Conservation (phyloP, 495 filamentous ascomycete species). For the Aspergillus mulundensis region DNA sequence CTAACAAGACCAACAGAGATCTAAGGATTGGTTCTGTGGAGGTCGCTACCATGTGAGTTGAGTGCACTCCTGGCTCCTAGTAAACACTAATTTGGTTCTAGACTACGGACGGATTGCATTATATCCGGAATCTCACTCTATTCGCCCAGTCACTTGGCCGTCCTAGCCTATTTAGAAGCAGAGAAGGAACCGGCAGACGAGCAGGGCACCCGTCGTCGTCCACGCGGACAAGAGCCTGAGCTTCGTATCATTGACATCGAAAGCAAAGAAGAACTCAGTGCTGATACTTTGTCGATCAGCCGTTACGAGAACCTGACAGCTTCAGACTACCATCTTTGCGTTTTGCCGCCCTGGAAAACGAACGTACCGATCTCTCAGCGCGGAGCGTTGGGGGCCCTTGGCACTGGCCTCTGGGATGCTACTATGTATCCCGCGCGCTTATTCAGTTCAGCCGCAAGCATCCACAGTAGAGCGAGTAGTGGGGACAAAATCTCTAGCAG, state of each 20-base stretch:
- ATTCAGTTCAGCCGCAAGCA: constrained; percentile 82
- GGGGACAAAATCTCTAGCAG: constrained; percentile 48
- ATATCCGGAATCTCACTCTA: constrained; percentile 96
- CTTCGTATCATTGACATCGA: constrained; percentile 84
- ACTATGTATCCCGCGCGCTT: constrained; percentile 78
- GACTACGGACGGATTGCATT: constrained; percentile 91
- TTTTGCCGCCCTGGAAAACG: constrained; percentile 69
- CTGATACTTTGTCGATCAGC: constrained; percentile 76
- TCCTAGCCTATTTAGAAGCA: constrained; percentile 82
- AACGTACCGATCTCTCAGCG: constrained; percentile 56
- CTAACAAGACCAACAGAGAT: constrained; percentile 66
- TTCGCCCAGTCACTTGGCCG: constrained; percentile 82
- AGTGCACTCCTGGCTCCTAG: neutral
- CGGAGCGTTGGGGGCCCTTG: constrained; percentile 63
- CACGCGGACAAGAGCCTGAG: constrained; percentile 78
- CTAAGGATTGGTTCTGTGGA: constrained; percentile 75
- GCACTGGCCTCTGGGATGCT: constrained; percentile 68
- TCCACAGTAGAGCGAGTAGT: constrained; percentile 66
- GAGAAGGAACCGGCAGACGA: constrained; percentile 49
- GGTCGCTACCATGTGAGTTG: constrained; percentile 80
- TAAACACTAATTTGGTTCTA: constrained; percentile 30
- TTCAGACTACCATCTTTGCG: constrained; percentile 85
- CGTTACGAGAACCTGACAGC: constrained; percentile 83
- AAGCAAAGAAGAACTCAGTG: constrained; percentile 72
- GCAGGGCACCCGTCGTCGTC: constrained; percentile 54